Conservation (phyloP, 2,329 filamentous ascomycete genomes). For the Pseudogymnoascus sp. region DNA sequence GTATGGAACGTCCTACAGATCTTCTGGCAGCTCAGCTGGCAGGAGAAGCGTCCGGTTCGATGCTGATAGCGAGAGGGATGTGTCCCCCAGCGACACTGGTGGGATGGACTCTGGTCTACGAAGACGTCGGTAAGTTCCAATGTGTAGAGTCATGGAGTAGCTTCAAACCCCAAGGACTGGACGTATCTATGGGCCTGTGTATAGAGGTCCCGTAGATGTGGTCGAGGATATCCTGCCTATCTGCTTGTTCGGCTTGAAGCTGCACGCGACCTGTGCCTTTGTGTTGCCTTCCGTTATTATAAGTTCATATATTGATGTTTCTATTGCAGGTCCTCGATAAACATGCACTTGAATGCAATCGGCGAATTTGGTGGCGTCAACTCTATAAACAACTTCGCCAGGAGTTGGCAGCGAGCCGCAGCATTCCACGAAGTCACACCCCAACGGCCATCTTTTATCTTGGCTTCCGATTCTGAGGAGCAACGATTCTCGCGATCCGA, state of each 20-base stretch:
- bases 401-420: conserved; percentile 86
- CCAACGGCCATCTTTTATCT: conserved; percentile 65
- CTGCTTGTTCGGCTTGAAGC: not conserved
- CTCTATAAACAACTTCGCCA: conserved; percentile 86
- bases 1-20: conserved; percentile 25
- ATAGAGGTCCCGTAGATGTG: not conserved
- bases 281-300: not conserved
- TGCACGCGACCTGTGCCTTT: not conserved
- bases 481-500: conserved; percentile 22
- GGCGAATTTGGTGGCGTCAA: conserved; percentile 81
- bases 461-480: conserved; percentile 47
- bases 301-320: not conserved
- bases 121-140: conserved; percentile 23
- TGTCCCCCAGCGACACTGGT: conserved; percentile 16
- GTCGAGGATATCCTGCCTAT: not conserved
- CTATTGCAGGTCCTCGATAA: conserved; percentile 48
- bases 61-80: conserved; percentile 16
- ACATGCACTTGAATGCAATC: conserved; percentile 47
- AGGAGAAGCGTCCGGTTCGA: conserved; percentile 26
- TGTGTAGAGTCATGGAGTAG: not conserved
- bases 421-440: conserved; percentile 83
- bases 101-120: conserved; percentile 16
- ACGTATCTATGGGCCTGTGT: not conserved
- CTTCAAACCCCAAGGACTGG: not conserved
- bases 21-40: conserved; percentile 24